Percentiles rank a stretch among this genome's conserved stretches.
Evolutionary conservation across 345 rosid species (phyloP).

Genomic region (Brassica incana): DNA sequence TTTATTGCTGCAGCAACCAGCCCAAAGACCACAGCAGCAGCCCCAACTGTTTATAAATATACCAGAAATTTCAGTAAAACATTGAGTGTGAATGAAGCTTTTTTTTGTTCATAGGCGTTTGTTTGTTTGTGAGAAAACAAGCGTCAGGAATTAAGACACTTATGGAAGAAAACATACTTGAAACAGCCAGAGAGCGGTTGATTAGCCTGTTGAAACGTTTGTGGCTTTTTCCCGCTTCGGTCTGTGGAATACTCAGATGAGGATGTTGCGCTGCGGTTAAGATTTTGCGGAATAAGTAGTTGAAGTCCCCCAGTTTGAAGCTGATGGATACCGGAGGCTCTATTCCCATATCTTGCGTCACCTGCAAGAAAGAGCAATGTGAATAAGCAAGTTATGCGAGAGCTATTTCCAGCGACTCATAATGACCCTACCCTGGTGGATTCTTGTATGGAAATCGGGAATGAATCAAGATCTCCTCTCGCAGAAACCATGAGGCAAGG

Average conservation of each 20-base stretch:
- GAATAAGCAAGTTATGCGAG: not conserved
- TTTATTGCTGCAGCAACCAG: slow-evolving; percentile 85
- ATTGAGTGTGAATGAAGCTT: not conserved
- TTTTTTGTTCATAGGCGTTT: not conserved
- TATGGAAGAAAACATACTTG: slow-evolving; percentile 76
- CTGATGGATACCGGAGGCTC: slow-evolving; percentile 94
- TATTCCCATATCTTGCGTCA: slow-evolving; percentile 96
- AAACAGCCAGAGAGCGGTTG: slow-evolving; percentile 91
- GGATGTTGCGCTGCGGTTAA: slow-evolving; percentile 88
- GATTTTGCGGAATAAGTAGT: slow-evolving; percentile 72
- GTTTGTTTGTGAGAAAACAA: slow-evolving; percentile 1
- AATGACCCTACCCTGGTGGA: slow-evolving; percentile 69
- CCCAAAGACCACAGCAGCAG: slow-evolving; percentile 86
- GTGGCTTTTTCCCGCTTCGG: slow-evolving; percentile 92
- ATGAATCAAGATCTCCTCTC: slow-evolving; percentile 90
- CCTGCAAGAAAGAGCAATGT: slow-evolving; percentile 43
- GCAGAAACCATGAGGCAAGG: slow-evolving; percentile 96
- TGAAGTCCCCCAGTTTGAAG: slow-evolving; percentile 79
- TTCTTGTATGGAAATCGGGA: slow-evolving; percentile 87
- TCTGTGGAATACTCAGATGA: slow-evolving; percentile 98
- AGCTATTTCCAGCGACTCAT: no score
- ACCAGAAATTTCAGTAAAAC: not conserved
- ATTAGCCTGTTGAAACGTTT: slow-evolving; percentile 84
- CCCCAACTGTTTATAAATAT: slow-evolving; percentile 65
- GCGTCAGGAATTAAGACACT: not conserved